A percentile compares a stretch with the other conserved stretches of the same genome.
These are phyloP conservation scores for Protostelium mycophagum DNA, from an alignment of 78 protist genomes.

Conservation along the genomic window DNA sequence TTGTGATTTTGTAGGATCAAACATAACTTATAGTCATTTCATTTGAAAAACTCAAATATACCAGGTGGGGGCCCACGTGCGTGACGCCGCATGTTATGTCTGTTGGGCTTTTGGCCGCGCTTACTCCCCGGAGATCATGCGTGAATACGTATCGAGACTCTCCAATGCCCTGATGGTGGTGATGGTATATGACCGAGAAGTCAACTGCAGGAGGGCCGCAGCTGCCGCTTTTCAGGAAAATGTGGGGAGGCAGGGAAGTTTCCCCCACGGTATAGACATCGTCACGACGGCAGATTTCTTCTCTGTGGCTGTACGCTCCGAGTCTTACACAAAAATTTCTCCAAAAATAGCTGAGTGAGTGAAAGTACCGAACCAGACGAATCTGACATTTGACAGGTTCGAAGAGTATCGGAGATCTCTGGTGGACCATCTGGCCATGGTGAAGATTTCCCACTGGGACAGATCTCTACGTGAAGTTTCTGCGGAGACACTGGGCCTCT, in stretches of 20 bases:
- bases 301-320: constrained; percentile 61
- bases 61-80: constrained; percentile 90
- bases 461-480: constrained; percentile 60
- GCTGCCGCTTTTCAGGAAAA: constrained; percentile 96
- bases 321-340: constrained; percentile 60
- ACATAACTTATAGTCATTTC: no score
- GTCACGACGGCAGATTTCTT: constrained; percentile 86
- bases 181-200: constrained; percentile 63
- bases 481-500: constrained; percentile 26
- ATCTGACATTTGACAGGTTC: background rate
- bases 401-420: constrained; percentile 53
- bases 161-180: constrained; percentile 26
- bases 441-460: constrained; percentile 87
- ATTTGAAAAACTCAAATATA: constrained; percentile 10
- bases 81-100: constrained; percentile 96
- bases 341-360: constrained; percentile 47
- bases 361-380: background rate
- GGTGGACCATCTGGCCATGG: constrained; percentile 39
- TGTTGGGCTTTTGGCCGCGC: constrained; percentile 97
- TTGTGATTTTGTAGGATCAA: no score
- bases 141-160: background rate
- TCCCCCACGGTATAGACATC: constrained; percentile 93
- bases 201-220: constrained; percentile 96
- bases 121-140: constrained; percentile 63
- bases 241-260: constrained; percentile 91